These are phyloP conservation scores for Termitomyces sp. DNA, from an alignment of 768 basidiomycete genomes.

Conservation along the genomic window DNA sequence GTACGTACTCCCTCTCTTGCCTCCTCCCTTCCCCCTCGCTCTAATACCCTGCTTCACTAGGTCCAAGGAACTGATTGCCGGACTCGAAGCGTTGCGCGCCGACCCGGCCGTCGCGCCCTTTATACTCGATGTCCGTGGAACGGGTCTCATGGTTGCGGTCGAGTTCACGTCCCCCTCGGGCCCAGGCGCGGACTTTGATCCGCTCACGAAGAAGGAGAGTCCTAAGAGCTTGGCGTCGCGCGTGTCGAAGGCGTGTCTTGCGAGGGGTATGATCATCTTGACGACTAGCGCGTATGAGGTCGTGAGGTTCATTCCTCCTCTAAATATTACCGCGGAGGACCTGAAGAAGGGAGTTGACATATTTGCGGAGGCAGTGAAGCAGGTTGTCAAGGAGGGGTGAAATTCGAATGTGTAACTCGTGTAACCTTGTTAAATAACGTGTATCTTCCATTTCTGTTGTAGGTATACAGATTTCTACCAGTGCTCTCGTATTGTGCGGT, in stretches of 20 bases:
- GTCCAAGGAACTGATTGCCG: constrained; percentile 64
- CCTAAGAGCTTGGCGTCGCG: constrained; percentile 54
- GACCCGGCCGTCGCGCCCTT: constrained; percentile 44
- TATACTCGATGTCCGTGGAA: constrained; percentile 84
- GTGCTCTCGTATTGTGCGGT: no score
- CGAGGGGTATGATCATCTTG: constrained; percentile 80
- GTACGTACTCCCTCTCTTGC: constrained; percentile 27
- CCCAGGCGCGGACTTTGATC: constrained; percentile 40
- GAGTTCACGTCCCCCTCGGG: constrained; percentile 67
- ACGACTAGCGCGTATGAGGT: constrained; percentile 89
- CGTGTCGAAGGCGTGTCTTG: constrained; percentile 74
- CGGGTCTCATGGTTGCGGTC: constrained; percentile 84
- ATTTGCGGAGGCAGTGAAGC: constrained; percentile 65
- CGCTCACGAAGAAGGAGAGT: constrained; percentile 23
- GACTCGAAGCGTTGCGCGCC: constrained; percentile 51
- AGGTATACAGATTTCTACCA: no score
- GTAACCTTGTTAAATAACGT: neutral
- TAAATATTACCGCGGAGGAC: constrained; percentile 76
- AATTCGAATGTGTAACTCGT: constrained; percentile 3
- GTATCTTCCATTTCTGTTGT: no score
- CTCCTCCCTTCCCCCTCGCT: neutral
- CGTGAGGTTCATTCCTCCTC: constrained; percentile 87
- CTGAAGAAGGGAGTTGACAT: constrained; percentile 61
- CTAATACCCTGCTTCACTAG: constrained; percentile 30
- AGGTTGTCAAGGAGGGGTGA: constrained; percentile 54